Evolutionary conservation across 371 early-diverging fungal species (phyloP), one percentile per base, ranked within the genome.

Genomic region (Mucor circinelloides): DNA sequence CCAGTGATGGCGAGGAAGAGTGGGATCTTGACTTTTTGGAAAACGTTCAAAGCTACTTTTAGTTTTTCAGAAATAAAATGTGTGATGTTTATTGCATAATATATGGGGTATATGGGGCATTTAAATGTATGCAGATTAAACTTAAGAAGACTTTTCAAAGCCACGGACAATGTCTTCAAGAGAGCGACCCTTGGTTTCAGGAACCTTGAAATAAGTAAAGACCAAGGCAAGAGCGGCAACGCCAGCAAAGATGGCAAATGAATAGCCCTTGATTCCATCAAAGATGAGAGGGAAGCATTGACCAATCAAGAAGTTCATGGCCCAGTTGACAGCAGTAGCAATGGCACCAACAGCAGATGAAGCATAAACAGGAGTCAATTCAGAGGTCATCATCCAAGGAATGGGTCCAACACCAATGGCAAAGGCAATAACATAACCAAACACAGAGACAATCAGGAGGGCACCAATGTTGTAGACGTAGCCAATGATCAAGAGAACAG

Each of bases 381-480:
- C 92, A 2, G 89, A 84, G 6, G 85, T 85, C 21, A 91, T 70
- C 60, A 91, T 70, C 91, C 94, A 94, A 13, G 94, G 91, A n/a
- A 58, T 93, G 90, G 0, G n/a, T n/a, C n/a, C n/a, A n/a, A n/a
- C n/a, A n/a, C n/a, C n/a, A n/a, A n/a, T n/a, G n/a, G n/a, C n/a
- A n/a, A n/a, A n/a, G n/a, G n/a, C n/a, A n/a, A n/a, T n/a, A n/a
- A n/a, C n/a, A n/a, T n/a, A 95, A 31, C 90, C 58, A 69, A 91
- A 86, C 46, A 93, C 81, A 58, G 88, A 81, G 0, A 85, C 82
- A 10, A 86, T 87, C 6, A 92, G 83, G 30, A 91, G 68, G 9
- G 76, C 66, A 7, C 78, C 76, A 19, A 84, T 56, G 10, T 78
- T 66, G 52, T 66, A 76, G 12, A 77, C 79, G 2, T 85, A 81